Evolutionary conservation across 2,329 filamentous ascomycete genomes (phyloP).

Genomic region (Metarhizium robertsii): DNA sequence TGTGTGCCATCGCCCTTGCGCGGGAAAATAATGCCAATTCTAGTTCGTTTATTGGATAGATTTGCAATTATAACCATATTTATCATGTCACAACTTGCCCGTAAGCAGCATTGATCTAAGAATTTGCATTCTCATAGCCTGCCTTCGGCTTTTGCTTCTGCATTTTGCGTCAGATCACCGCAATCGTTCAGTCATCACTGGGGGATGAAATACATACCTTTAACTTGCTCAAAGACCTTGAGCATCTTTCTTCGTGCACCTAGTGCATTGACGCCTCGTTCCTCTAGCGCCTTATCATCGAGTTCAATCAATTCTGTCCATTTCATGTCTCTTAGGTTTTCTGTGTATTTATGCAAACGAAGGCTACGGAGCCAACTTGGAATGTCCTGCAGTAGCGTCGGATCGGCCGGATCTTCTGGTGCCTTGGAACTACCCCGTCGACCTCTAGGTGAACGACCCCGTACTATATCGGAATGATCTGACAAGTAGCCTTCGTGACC

Average conservation of each 20-base stretch:
- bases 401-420: constrained; percentile 93
- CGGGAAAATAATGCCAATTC: background rate
- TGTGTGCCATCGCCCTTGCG: background rate
- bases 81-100: background rate
- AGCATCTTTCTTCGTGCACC: constrained; percentile 96
- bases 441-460: constrained; percentile 85
- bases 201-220: constrained; percentile 38
- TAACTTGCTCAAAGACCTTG: constrained; percentile 98
- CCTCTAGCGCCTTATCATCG: constrained; percentile 87
- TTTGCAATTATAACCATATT: background rate
- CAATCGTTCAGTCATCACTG: background rate
- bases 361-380: constrained; percentile 92
- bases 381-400: constrained; percentile 83
- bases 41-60: background rate
- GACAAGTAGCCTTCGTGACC: constrained; percentile 81
- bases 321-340: constrained; percentile 93
- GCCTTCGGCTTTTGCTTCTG: constrained; percentile 65
- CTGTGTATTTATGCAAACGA: constrained; percentile 96
- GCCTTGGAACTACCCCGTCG: constrained; percentile 93
- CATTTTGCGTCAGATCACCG: constrained; percentile 10
- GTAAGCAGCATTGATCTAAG: background rate
- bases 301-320: constrained; percentile 90
- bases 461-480: constrained; percentile 83
- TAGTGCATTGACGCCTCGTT: constrained; percentile 86
- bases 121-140: constrained; percentile 38